Percentiles rank a stretch among this genome's conserved stretches.
These are phyloP conservation scores for Scenedesmus sp. DNA, from an alignment of 163 green algal species.

Conservation along the genomic window DNA sequence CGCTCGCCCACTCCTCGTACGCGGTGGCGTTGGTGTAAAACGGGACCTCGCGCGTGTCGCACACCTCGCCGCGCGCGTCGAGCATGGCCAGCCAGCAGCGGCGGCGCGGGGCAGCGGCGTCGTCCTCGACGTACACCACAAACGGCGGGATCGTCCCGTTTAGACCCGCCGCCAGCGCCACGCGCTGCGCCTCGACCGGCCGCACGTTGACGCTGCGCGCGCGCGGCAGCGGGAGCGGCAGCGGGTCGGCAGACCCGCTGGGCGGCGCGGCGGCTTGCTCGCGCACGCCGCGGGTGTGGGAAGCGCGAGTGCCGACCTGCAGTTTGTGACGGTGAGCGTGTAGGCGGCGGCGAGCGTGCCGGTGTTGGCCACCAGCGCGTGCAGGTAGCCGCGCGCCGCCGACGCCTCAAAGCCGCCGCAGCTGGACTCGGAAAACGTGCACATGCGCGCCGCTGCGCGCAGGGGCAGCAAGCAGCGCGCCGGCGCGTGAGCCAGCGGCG, in stretches of 20 bases:
- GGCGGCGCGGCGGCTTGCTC: no score
- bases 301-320: conserved; percentile 49
- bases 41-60: conserved; percentile 43
- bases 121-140: conserved; percentile 32
- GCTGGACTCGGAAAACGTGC: conserved; percentile 41
- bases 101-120: conserved; percentile 36
- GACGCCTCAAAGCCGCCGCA: conserved; percentile 83
- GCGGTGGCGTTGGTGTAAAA: conserved; percentile 79
- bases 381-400: conserved; percentile 72
- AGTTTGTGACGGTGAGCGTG: conserved; percentile 64
- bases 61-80: conserved; percentile 58
- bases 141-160: conserved; percentile 42
- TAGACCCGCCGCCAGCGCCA: conserved; percentile 39
- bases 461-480: neutral
- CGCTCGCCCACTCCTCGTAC: conserved; percentile 52
- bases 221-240: no score
- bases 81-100: conserved; percentile 66
- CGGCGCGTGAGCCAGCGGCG: neutral
- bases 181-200: conserved; percentile 45
- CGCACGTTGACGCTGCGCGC: conserved; percentile 39
- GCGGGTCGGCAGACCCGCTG: no score
- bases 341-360: conserved; percentile 71
- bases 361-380: conserved; percentile 69
- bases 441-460: conserved; percentile 38
- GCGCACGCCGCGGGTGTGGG: no score